These are phyloP conservation scores for Tuber aestivum DNA, from an alignment of 495 filamentous ascomycete species.

Conservation along the genomic window DNA sequence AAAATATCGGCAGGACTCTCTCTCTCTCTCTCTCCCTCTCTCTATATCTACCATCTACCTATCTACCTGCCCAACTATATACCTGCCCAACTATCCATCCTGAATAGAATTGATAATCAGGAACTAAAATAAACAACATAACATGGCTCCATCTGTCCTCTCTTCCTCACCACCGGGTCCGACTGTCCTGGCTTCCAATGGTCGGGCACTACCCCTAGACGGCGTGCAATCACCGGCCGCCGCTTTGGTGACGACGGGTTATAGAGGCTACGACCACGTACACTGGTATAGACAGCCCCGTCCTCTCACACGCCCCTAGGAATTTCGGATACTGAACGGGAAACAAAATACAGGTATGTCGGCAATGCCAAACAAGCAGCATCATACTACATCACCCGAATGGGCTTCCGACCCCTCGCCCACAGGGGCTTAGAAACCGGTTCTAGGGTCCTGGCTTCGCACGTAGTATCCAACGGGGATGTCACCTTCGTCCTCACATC, in stretches of 20 bases:
- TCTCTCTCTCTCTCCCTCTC: too few relatives aligned
- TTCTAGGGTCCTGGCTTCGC: conserved; percentile 63
- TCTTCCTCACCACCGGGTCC: conserved; percentile 50
- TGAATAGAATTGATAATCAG: neutral
- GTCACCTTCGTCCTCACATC: conserved; percentile 81
- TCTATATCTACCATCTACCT: neutral
- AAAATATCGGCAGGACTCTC: neutral
- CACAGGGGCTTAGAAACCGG: conserved; percentile 85
- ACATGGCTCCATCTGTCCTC: conserved; percentile 70
- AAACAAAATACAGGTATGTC: conserved; percentile 51
- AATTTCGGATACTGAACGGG: neutral
- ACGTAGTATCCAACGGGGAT: conserved; percentile 71
- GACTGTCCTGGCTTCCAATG: conserved; percentile 45
- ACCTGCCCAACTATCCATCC: too few relatives aligned
- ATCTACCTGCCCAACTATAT: too few relatives aligned
- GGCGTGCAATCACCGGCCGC: conserved; percentile 47
- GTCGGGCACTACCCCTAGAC: conserved; percentile 36
- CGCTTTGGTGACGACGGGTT: conserved; percentile 49
- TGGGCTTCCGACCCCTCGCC: conserved; percentile 74
- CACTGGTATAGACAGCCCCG: conserved; percentile 58
- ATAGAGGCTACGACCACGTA: conserved; percentile 79
- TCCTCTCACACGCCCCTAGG: neutral
- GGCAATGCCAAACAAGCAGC: conserved; percentile 93
- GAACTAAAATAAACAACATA: neutral
- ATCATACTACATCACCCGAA: conserved; percentile 72